A percentile compares a stretch with the other conserved stretches of the same genome.
Conservation (phyloP, 768 basidiomycete genomes). For the Phaffia tasmanica region DNA sequence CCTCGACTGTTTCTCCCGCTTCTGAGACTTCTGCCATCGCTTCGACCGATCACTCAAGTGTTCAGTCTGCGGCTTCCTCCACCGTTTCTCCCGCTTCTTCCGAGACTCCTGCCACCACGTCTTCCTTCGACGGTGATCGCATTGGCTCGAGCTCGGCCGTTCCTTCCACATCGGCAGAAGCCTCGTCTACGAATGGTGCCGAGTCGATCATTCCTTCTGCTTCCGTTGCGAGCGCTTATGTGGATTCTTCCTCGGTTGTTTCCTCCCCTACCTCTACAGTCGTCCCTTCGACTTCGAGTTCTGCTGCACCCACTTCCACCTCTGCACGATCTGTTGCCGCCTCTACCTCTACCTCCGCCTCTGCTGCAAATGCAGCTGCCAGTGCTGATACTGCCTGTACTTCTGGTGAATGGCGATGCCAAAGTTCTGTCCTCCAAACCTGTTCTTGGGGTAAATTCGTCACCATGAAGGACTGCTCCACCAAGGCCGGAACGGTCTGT, state of each 20-base stretch:
- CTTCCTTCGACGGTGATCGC: too few relatives aligned
- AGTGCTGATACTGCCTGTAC: not conserved
- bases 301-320: not conserved
- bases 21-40: constrained; percentile 1
- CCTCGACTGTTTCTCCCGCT: not conserved
- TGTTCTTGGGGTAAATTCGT: not conserved
- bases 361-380: not conserved
- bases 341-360: not conserved
- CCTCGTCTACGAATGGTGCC: not conserved
- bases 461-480: not conserved
- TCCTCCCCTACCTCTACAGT: not conserved
- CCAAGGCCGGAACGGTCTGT: not conserved
- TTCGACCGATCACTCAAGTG: not conserved
- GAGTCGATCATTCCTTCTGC: too few relatives aligned
- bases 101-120: not conserved
- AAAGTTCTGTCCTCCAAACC: not conserved
- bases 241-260: not conserved
- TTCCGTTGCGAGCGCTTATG: too few relatives aligned
- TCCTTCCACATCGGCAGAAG: not conserved
- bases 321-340: not conserved
- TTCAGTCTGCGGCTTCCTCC: not conserved
- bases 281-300: not conserved
- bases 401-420: constrained; percentile 1
- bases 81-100: constrained; percentile 3
- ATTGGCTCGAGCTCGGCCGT: too few relatives aligned